Conservation (phyloP, 2,329 filamentous ascomycete species). For the Zymoseptoria pseudotritici region DNA sequence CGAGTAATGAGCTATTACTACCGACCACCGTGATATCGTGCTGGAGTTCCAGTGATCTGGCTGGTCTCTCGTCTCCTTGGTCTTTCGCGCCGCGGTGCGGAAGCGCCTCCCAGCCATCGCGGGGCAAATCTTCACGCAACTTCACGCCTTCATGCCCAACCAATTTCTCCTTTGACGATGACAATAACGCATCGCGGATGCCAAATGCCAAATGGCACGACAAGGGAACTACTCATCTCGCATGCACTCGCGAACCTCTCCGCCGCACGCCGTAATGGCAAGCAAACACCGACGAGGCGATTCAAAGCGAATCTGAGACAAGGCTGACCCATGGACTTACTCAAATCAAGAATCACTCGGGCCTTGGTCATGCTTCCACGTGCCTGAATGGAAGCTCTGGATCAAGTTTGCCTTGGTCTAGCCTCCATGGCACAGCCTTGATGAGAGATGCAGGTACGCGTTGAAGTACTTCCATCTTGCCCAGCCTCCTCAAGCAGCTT, state of each 20-base stretch:
- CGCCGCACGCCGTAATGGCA: background rate
- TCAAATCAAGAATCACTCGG: background rate
- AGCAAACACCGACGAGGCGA: background rate
- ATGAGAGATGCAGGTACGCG: background rate
- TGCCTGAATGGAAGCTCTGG: background rate
- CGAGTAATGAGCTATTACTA: background rate
- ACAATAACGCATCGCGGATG: no score
- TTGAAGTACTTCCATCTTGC: background rate
- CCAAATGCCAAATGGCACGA: no score
- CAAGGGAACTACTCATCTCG: no score
- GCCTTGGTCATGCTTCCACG: background rate
- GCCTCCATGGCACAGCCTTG: background rate
- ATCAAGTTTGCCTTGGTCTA: background rate
- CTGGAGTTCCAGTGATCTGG: no score
- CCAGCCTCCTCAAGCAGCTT: background rate
- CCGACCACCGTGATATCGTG: background rate
- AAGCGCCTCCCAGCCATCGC: background rate
- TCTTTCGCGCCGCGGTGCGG: no score
- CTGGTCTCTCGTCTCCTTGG: background rate
- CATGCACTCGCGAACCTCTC: no score
- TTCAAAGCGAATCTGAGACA: background rate
- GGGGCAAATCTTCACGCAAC: background rate
- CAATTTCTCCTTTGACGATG: background rate
- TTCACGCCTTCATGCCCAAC: background rate
- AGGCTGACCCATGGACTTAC: background rate